Conservation (phyloP, 495 filamentous ascomycete species). For the Articulospora tetracladia region DNA sequence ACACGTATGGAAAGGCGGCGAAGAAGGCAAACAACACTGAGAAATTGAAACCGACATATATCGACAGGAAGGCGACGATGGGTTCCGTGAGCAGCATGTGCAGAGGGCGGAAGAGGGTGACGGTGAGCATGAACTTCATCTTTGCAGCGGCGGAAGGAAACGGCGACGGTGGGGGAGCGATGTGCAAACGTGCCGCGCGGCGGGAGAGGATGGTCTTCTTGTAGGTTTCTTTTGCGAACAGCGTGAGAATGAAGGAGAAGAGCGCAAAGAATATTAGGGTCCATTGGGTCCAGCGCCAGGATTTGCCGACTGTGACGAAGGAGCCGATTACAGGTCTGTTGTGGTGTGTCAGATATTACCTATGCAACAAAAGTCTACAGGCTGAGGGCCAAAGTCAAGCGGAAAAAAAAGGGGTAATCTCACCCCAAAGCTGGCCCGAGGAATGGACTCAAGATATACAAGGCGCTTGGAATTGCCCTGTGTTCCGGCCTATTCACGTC, state of each 20-base stretch:
- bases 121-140: constrained; percentile 46
- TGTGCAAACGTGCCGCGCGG: constrained; percentile 39
- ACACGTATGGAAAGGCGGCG: constrained; percentile 56
- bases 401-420: constrained; percentile 1
- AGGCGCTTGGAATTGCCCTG: constrained; percentile 38
- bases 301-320: constrained; percentile 53
- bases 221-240: constrained; percentile 56
- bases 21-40: constrained; percentile 64
- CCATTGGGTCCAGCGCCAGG: constrained; percentile 58
- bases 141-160: constrained; percentile 30
- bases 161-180: constrained; percentile 28
- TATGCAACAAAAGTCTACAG: not conserved
- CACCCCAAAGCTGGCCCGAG: constrained; percentile 47
- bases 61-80: constrained; percentile 55
- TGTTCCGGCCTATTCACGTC: constrained; percentile 42
- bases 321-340: constrained; percentile 61
- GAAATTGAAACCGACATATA: constrained; percentile 63
- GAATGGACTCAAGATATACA: constrained; percentile 56
- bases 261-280: constrained; percentile 37
- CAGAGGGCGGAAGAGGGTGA: constrained; percentile 56
- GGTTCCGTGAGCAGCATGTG: constrained; percentile 64
- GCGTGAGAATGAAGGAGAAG: constrained; percentile 36
- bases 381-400: not conserved
- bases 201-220: constrained; percentile 54
- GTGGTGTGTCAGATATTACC: not conserved